These are phyloP conservation scores for Coniella vitis DNA, from an alignment of 2,329 filamentous ascomycete species.

Conservation along the genomic window DNA sequence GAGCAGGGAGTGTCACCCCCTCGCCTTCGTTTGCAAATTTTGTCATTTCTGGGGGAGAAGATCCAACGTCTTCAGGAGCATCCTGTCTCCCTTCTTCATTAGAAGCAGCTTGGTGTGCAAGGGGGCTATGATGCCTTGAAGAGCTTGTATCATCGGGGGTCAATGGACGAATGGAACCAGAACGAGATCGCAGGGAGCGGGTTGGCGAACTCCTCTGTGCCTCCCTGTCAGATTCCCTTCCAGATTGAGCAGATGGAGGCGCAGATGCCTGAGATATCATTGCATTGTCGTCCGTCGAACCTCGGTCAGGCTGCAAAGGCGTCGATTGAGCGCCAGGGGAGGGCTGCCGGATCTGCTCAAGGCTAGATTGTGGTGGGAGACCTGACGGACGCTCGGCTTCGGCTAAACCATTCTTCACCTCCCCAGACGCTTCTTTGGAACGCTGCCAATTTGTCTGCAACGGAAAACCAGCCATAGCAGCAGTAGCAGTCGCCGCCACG, in stretches of 20 bases:
- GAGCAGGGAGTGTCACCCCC: not conserved
- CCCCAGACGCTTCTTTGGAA: constrained; percentile 12
- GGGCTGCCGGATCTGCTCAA: not conserved
- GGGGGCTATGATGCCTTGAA: constrained; percentile 10
- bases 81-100: not conserved
- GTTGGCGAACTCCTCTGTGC: constrained; percentile 17
- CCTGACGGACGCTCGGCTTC: not conserved
- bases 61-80: constrained; percentile 11
- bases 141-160: constrained; percentile 48
- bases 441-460: not conserved
- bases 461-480: too few species aligned
- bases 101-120: not conserved
- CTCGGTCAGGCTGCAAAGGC: not conserved
- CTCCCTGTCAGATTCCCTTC: constrained; percentile 17
- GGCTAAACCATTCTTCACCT: constrained; percentile 25
- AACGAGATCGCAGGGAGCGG: constrained; percentile 28
- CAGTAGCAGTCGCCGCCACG: too few species aligned
- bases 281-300: constrained; percentile 1
- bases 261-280: constrained; percentile 7
- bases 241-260: constrained; percentile 7
- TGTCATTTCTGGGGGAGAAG: constrained; percentile 15
- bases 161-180: constrained; percentile 39
- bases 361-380: not conserved
- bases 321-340: not conserved
- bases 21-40: constrained; percentile 5